These are phyloP conservation scores for Candida albicans DNA, from an alignment of 1,139 yeast species.

Conservation along the genomic window DNA sequence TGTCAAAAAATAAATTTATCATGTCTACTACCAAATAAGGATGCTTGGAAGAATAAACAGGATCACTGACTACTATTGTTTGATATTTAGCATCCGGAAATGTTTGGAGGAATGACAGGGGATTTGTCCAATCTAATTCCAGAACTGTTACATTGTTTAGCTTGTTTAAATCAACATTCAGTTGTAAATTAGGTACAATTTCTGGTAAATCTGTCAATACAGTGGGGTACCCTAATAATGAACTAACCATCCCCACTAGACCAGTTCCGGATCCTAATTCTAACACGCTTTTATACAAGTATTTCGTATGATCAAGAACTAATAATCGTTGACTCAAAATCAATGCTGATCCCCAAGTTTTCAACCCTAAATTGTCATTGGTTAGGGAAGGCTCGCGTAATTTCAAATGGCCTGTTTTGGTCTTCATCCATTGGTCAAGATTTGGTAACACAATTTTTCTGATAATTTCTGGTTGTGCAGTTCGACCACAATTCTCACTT, in stretches of 20 bases:
- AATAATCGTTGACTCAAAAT: constrained; percentile 60
- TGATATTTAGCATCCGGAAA: constrained; percentile 36
- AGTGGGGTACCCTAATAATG: constrained; percentile 49
- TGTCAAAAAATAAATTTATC: constrained; percentile 42
- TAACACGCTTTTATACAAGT: constrained; percentile 48
- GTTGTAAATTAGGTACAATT: constrained; percentile 64
- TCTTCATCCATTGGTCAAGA: constrained; percentile 20
- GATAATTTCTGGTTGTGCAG: constrained; percentile 74
- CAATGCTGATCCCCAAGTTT: constrained; percentile 94
- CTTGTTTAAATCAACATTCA: constrained; percentile 56
- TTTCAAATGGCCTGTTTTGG: constrained; percentile 44
- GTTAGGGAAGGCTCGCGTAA: constrained; percentile 77
- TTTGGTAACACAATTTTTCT: constrained; percentile 45
- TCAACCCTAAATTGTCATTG: constrained; percentile 82
- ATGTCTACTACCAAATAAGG: constrained; percentile 70
- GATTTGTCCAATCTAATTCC: constrained; percentile 78
- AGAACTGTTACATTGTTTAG: constrained; percentile 34
- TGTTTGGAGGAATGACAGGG: constrained; percentile 35
- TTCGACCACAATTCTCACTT: constrained; percentile 82
- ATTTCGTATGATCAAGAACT: constrained; percentile 13
- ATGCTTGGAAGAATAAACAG: constrained; percentile 80
- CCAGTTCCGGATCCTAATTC: constrained; percentile 97
- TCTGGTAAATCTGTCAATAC: constrained; percentile 76
- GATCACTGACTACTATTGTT: constrained; percentile 78
- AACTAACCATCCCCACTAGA: constrained; percentile 71